A percentile compares a stretch with the other conserved stretches of the same genome.
phyloP scores from a whole-genome alignment of 2,329 filamentous ascomycete genomes.

The Nemania abortiva region DNA sequence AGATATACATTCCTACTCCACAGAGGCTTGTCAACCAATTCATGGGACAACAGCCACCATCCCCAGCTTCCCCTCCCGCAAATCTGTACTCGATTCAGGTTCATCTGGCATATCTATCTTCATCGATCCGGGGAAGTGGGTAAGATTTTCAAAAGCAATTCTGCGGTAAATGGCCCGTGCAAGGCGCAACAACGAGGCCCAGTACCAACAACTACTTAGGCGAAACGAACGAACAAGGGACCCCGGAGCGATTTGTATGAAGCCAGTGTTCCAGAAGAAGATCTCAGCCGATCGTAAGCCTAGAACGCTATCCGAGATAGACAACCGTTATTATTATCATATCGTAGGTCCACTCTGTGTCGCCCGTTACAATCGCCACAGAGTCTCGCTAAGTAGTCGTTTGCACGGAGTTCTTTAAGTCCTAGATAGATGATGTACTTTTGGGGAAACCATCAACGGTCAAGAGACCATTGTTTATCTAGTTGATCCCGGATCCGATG shows the following conservation, averaged over 20 bases:
- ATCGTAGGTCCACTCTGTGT: slow-evolving; percentile 24
- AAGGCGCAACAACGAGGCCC: neutral
- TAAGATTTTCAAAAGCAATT: slow-evolving; percentile 19
- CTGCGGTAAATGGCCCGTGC: slow-evolving; percentile 7
- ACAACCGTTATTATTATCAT: slow-evolving; percentile 25
- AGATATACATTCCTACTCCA: slow-evolving; percentile 10
- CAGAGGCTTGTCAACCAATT: slow-evolving; percentile 23
- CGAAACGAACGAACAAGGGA: slow-evolving; percentile 30
- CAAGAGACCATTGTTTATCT: neutral
- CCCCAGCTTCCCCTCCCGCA: slow-evolving; percentile 18
- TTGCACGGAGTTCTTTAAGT: neutral
- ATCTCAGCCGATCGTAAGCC: slow-evolving; percentile 31
- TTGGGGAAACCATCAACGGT: neutral
- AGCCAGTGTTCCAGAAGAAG: slow-evolving; percentile 36
- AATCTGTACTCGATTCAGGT: slow-evolving; percentile 18
- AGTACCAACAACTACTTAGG: slow-evolving; percentile 1
- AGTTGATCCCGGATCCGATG: neutral
- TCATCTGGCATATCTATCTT: neutral
- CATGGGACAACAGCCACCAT: slow-evolving; percentile 24
- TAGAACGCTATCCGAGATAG: slow-evolving; percentile 23
- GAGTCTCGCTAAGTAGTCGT: slow-evolving; percentile 1
- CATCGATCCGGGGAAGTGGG: slow-evolving; percentile 35
- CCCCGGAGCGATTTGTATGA: slow-evolving; percentile 25
- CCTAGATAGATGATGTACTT: slow-evolving; percentile 1
- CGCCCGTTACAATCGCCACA: slow-evolving; percentile 32